Percentiles rank a stretch among this genome's conserved stretches.
These are phyloP conservation scores for Paecilomyces variotii DNA, from an alignment of 2,329 filamentous ascomycete genomes.

Conservation along the genomic window DNA sequence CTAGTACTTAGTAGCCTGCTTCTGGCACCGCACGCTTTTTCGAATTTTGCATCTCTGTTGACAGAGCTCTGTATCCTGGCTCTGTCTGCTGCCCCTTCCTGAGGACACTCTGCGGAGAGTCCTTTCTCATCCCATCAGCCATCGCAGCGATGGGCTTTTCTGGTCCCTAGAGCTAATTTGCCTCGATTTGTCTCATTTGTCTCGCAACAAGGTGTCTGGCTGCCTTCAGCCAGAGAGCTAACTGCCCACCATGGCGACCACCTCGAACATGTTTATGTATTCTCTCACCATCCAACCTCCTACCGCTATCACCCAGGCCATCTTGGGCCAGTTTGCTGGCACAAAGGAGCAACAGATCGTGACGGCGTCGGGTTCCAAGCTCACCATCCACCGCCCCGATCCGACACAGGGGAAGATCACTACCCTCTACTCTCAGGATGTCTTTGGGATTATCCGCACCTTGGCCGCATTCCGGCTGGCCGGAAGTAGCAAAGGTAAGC, in stretches of 20 bases:
- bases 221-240: conserved; percentile 8
- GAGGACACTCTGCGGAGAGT: conserved; percentile 20
- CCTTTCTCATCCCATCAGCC: conserved; percentile 12
- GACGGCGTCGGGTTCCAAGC: conserved; percentile 80
- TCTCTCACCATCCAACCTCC: conserved; percentile 91
- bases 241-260: conserved; percentile 73
- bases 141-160: conserved; percentile 30
- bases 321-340: conserved; percentile 89
- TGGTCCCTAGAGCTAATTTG: conserved; percentile 17
- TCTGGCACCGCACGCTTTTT: background rate
- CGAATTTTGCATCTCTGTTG: background rate
- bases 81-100: conserved; percentile 3
- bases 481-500: conserved; percentile 90
- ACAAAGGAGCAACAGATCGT: conserved; percentile 98
- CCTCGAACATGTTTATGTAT: conserved; percentile 98
- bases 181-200: conserved; percentile 18
- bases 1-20: background rate
- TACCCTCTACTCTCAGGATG: conserved; percentile 80
- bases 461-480: conserved; percentile 85
- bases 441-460: conserved; percentile 90
- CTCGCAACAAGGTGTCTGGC: conserved; percentile 10
- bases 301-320: conserved; percentile 79
- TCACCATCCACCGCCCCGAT: conserved; percentile 81
- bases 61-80: background rate
- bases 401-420: conserved; percentile 77